Conservation (phyloP, 2,329 filamentous ascomycete genomes). For the Microdochium nivale region DNA sequence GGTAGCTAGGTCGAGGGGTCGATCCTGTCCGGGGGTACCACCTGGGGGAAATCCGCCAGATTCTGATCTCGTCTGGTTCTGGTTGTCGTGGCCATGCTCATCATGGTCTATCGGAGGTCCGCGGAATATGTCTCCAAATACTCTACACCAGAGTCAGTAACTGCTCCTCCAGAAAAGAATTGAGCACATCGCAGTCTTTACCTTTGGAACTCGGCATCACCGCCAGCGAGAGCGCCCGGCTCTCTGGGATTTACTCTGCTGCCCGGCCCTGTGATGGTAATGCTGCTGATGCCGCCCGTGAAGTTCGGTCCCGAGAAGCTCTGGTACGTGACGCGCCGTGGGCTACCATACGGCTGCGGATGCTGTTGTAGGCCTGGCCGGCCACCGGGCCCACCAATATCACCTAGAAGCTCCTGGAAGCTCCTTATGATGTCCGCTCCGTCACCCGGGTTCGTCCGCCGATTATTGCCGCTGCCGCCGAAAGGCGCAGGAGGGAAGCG, state of each 20-base stretch:
- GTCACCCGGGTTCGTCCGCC: conserved; percentile 12
- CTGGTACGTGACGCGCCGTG: conserved; percentile 14
- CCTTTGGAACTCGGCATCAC: conserved; percentile 37
- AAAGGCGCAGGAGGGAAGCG: conserved; percentile 18
- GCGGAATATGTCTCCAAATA: conserved; percentile 37
- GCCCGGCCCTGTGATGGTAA: conserved; percentile 34
- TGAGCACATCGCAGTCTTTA: conserved; percentile 21
- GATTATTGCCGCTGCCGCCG: conserved; percentile 11
- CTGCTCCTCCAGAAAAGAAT: background rate
- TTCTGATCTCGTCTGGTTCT: conserved; percentile 4
- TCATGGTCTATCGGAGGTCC: conserved; percentile 20
- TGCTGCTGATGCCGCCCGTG: conserved; percentile 32
- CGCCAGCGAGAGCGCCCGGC: conserved; percentile 8
- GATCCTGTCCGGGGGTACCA: conserved; percentile 10
- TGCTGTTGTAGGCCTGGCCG: conserved; percentile 14
- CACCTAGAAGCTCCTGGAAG: conserved; percentile 26
- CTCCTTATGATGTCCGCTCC: conserved; percentile 25
- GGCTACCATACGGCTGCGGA: conserved; percentile 10
- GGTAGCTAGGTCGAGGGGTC: conserved; percentile 20
- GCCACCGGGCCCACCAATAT: conserved; percentile 13
- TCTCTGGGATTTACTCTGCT: conserved; percentile 6
- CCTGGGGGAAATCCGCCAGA: no score
- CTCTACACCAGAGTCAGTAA: conserved; percentile 20
- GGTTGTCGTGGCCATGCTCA: conserved; percentile 9
- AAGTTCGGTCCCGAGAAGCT: conserved; percentile 27